Conservation (phyloP, 2,329 filamentous ascomycete species). For the Microascus cirrosus region DNA sequence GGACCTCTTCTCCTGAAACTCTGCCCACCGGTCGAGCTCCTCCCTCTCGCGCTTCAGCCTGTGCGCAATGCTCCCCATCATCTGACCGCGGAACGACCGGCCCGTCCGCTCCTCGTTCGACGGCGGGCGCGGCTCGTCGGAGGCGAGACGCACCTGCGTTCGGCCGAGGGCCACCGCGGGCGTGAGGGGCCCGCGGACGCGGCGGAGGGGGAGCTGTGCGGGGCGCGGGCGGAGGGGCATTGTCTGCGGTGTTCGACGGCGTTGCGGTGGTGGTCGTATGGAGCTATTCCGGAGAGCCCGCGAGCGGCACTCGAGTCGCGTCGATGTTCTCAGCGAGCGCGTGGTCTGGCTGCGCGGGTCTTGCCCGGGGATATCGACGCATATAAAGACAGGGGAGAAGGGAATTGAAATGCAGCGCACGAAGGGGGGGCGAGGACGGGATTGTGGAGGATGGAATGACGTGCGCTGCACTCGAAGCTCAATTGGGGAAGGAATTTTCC, state of each 20-base stretch:
- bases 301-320: not conserved
- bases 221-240: constrained; percentile 2
- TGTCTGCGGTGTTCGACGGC: not conserved
- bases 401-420: not conserved
- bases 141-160: constrained; percentile 1
- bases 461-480: not conserved
- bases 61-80: constrained; percentile 45
- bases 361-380: no score
- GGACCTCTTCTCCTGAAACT: constrained; percentile 21
- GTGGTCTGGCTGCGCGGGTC: not conserved
- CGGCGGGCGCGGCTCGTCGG: constrained; percentile 7
- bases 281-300: not conserved
- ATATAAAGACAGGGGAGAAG: not conserved
- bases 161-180: not conserved
- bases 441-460: not conserved
- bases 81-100: constrained; percentile 43
- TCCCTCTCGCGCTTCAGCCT: constrained; percentile 42
- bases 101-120: constrained; percentile 24
- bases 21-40: constrained; percentile 38
- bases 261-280: not conserved
- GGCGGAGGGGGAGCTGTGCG: not conserved
- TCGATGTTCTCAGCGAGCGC: not conserved
- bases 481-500: not conserved
- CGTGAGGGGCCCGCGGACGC: not conserved
- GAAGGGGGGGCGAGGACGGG: not conserved